phyloP scores from a whole-genome alignment of 2,329 filamentous ascomycete genomes.

The Metarhizium humberi region DNA sequence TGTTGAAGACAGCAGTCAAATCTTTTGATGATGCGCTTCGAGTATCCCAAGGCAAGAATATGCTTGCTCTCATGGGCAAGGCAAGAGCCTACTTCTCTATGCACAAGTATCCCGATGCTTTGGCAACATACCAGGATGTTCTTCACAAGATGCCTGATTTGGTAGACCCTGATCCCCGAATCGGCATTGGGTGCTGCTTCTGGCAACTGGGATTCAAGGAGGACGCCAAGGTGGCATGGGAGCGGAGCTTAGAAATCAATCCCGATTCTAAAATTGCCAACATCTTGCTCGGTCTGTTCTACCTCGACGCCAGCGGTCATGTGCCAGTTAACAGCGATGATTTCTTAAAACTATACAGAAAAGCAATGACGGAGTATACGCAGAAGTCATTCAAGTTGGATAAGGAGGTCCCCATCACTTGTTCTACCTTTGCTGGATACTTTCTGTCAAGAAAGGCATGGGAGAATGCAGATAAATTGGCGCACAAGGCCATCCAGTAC shows the following conservation, averaged over 20 bases:
- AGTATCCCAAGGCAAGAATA: slow-evolving; percentile 75
- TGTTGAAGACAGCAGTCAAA: slow-evolving; percentile 77
- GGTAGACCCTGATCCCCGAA: slow-evolving; percentile 86
- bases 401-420: slow-evolving; percentile 82
- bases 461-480: slow-evolving; percentile 73
- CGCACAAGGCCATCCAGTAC: slow-evolving; percentile 87
- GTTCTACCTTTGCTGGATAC: slow-evolving; percentile 81
- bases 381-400: slow-evolving; percentile 91
- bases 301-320: slow-evolving; percentile 77
- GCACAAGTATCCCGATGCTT: slow-evolving; percentile 74
- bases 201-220: slow-evolving; percentile 96
- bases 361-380: slow-evolving; percentile 89
- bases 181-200: slow-evolving; percentile 93
- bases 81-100: slow-evolving; percentile 80
- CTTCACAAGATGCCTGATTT: slow-evolving; percentile 78
- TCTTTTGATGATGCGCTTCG: slow-evolving; percentile 91
- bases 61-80: slow-evolving; percentile 86
- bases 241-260: slow-evolving; percentile 71
- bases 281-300: slow-evolving; percentile 81
- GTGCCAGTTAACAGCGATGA: slow-evolving; percentile 75
- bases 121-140: slow-evolving; percentile 80
- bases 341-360: slow-evolving; percentile 80
- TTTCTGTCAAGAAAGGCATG: slow-evolving; percentile 78
- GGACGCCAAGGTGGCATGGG: slow-evolving; percentile 85
- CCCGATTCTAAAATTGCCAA: slow-evolving; percentile 83